A percentile compares a stretch with the other conserved stretches of the same genome.
phyloP scores from a whole-genome alignment of 257 asterid genomes.

The Nicotiana sylvestris region DNA sequence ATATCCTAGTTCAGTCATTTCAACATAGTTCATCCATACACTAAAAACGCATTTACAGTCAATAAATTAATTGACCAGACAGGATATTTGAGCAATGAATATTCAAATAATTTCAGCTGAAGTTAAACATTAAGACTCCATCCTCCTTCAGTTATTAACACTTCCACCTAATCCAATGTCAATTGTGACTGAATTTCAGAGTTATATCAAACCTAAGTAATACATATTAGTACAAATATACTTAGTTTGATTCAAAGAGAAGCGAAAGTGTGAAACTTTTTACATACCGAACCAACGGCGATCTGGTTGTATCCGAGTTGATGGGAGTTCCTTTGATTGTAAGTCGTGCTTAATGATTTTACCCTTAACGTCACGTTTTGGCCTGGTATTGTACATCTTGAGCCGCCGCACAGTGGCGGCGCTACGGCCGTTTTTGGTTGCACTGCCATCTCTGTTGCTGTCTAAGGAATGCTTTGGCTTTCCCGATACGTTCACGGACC shows the following conservation, averaged over 20 bases:
- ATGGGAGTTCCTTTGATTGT: constrained; percentile 86
- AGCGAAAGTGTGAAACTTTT: not conserved
- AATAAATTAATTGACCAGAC: not conserved
- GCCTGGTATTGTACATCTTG: constrained; percentile 80
- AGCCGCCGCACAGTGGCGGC: constrained; percentile 94
- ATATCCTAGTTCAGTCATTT: not conserved
- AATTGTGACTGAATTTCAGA: not conserved
- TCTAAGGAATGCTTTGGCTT: constrained; percentile 95
- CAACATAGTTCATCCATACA: not conserved
- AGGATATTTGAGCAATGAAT: not conserved
- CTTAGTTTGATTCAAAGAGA: not conserved
- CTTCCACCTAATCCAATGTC: not conserved
- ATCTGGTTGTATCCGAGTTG: constrained; percentile 89
- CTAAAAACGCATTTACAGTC: not conserved
- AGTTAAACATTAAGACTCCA: not conserved
- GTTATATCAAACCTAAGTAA: not conserved
- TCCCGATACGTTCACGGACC: constrained; percentile 77
- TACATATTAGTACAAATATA: not conserved
- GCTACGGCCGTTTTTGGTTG: constrained; percentile 52
- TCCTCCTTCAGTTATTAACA: not conserved
- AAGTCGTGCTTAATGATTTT: constrained; percentile 62
- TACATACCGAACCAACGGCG: constrained; percentile 88
- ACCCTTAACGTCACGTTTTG: constrained; percentile 55
- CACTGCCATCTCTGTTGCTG: constrained; percentile 42
- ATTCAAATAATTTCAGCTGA: not conserved